Conservation (phyloP, 495 filamentous ascomycete genomes). For the Hypoxylon perforatum region DNA sequence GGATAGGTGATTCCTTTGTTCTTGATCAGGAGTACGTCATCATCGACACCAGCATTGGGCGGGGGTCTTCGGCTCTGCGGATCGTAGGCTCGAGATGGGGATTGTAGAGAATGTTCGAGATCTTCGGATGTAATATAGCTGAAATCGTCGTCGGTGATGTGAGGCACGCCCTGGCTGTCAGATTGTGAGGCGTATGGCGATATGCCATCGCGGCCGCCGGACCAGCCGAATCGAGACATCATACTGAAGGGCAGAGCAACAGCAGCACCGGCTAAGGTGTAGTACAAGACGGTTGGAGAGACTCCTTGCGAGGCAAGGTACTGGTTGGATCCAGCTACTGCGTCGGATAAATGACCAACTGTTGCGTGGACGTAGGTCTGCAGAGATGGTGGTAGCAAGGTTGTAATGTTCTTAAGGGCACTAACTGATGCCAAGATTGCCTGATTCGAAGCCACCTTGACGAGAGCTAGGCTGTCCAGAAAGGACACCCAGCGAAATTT, state of each 20-base stretch:
- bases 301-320: slow-evolving; percentile 63
- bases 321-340: slow-evolving; percentile 64
- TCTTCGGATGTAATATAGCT: slow-evolving; percentile 83
- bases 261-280: slow-evolving; percentile 57
- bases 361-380: slow-evolving; percentile 60
- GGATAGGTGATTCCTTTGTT: slow-evolving; percentile 77
- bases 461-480: slow-evolving; percentile 53
- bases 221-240: slow-evolving; percentile 73
- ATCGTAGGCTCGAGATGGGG: slow-evolving; percentile 45
- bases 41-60: slow-evolving; percentile 59
- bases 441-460: slow-evolving; percentile 67
- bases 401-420: slow-evolving; percentile 59
- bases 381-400: slow-evolving; percentile 56
- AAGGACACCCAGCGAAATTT: slow-evolving; percentile 48
- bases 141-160: slow-evolving; percentile 81
- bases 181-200: slow-evolving; percentile 67
- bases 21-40: slow-evolving; percentile 82
- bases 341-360: slow-evolving; percentile 50
- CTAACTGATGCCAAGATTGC: slow-evolving; percentile 61
- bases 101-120: slow-evolving; percentile 56
- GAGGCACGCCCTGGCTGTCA: slow-evolving; percentile 58
- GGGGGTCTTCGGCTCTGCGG: slow-evolving; percentile 45
- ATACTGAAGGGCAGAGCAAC: slow-evolving; percentile 65
- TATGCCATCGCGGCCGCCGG: slow-evolving; percentile 60
- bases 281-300: slow-evolving; percentile 58